phyloP scores from a whole-genome alignment of 129 eudicot genomes.

The Artemisia argyi region DNA sequence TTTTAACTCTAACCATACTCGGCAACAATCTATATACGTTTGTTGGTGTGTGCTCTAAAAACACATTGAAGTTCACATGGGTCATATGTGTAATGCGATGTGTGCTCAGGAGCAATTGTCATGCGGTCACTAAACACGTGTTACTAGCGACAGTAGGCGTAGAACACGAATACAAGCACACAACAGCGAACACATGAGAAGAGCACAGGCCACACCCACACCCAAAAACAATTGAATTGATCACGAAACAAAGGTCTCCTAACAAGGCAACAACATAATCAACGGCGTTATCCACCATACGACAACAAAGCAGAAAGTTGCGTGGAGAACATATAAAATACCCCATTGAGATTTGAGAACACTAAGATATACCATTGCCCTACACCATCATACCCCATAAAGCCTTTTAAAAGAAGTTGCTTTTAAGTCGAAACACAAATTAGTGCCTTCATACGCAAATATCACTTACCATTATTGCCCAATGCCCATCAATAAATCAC shows the following conservation, averaged over 20 bases:
- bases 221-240: background rate
- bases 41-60: background rate
- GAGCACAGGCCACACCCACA: background rate
- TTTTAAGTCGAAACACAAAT: slow-evolving; percentile 25
- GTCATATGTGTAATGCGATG: too few relatives aligned
- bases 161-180: background rate
- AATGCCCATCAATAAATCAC: slow-evolving; percentile 27
- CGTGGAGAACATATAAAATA: slow-evolving; percentile 31
- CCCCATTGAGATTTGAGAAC: slow-evolving; percentile 20
- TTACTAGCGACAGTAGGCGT: background rate
- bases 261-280: slow-evolving; percentile 26
- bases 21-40: background rate
- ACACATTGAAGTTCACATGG: background rate
- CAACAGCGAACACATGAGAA: background rate
- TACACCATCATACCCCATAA: slow-evolving; percentile 21
- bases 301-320: slow-evolving; percentile 13
- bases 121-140: too few relatives aligned
- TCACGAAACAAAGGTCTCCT: slow-evolving; percentile 25
- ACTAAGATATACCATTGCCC: slow-evolving; percentile 24
- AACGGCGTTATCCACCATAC: slow-evolving; percentile 27
- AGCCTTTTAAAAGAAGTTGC: slow-evolving; percentile 29
- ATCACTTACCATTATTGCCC: slow-evolving; percentile 34
- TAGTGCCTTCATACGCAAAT: slow-evolving; percentile 40
- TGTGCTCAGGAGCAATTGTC: too few relatives aligned
- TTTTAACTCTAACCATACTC: background rate